A percentile compares a stretch with the other conserved stretches of the same genome.
Conservation (phyloP, 1,284 basidiomycete species). For the Ustilago lituana region DNA sequence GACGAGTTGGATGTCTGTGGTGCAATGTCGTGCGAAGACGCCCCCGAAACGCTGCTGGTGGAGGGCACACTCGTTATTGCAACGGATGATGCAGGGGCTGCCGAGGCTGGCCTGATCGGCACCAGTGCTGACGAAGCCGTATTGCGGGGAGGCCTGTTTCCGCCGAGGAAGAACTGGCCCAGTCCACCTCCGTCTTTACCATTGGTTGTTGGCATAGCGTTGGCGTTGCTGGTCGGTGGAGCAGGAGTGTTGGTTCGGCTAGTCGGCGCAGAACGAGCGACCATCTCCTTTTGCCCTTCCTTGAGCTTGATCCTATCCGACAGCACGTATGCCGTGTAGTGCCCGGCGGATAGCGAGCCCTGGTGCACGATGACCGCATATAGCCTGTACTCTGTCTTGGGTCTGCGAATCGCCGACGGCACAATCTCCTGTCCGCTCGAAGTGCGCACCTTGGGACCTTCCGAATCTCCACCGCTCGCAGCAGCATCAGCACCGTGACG, state of each 20-base stretch:
- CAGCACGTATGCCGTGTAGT: slow-evolving; percentile 61
- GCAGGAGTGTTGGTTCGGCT: slow-evolving; percentile 40
- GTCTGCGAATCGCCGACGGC: slow-evolving; percentile 28
- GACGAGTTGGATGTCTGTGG: slow-evolving; percentile 41
- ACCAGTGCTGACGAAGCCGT: slow-evolving; percentile 30
- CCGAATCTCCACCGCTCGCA: slow-evolving; percentile 22
- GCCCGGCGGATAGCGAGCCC: slow-evolving; percentile 55
- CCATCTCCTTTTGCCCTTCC: slow-evolving; percentile 27
- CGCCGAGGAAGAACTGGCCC: slow-evolving; percentile 31
- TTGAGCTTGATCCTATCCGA: slow-evolving; percentile 52
- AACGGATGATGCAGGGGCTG: slow-evolving; percentile 24
- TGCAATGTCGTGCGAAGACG: slow-evolving; percentile 24
- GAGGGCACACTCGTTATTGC: slow-evolving; percentile 21
- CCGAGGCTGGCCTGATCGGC: slow-evolving; percentile 33
- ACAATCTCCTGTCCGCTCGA: slow-evolving; percentile 32
- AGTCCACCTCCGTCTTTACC: slow-evolving; percentile 6
- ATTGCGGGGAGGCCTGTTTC: slow-evolving; percentile 13
- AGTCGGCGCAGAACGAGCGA: slow-evolving; percentile 44
- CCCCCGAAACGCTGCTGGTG: slow-evolving; percentile 21
- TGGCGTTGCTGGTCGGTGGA: slow-evolving; percentile 6
- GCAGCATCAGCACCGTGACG: background rate
- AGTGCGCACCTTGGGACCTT: slow-evolving; percentile 35
- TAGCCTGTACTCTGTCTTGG: slow-evolving; percentile 60
- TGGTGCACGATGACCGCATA: slow-evolving; percentile 83
- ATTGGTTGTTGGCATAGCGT: background rate